Evolutionary conservation across 106 monocot species (phyloP).

Genomic region (Acanthochlamys bracteata): DNA sequence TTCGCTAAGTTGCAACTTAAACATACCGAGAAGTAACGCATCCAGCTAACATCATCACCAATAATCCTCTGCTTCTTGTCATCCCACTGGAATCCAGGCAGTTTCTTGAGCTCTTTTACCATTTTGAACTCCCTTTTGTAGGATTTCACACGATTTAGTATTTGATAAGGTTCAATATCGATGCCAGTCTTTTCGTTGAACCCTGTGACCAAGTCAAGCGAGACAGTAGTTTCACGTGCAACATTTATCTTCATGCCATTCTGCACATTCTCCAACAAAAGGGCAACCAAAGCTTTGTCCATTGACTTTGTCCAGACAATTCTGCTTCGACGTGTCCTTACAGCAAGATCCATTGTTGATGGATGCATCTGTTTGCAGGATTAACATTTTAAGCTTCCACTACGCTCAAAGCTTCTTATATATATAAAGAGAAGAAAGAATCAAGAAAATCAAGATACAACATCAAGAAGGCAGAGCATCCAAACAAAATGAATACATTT

Average conservation of each 20-base stretch:
- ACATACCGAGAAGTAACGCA: background rate
- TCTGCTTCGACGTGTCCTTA: background rate
- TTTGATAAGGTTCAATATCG: constrained; percentile 8
- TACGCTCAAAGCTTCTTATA: background rate
- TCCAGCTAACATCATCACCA: constrained; percentile 10
- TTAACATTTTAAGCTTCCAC: too few species aligned
- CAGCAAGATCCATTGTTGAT: constrained; percentile 1
- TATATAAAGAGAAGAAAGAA: too few species aligned
- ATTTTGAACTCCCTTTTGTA: constrained; percentile 4
- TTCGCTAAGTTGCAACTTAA: too few species aligned
- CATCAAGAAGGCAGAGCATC: too few species aligned
- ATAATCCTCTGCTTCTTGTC: background rate
- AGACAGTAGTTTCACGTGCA: background rate
- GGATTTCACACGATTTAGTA: constrained; percentile 6
- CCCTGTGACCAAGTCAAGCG: background rate
- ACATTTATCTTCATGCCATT: background rate
- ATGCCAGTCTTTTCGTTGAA: constrained; percentile 2
- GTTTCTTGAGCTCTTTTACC: background rate
- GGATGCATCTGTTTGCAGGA: background rate
- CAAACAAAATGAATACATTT: too few species aligned
- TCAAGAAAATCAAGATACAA: too few species aligned
- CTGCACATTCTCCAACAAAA: background rate
- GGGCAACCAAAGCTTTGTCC: background rate
- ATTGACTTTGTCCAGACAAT: constrained; percentile 1
- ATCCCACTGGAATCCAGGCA: background rate